A percentile compares a stretch with the other conserved stretches of the same genome.
These are phyloP conservation scores for Picea glauca DNA, from an alignment of 75 land plant species.

Conservation along the genomic window DNA sequence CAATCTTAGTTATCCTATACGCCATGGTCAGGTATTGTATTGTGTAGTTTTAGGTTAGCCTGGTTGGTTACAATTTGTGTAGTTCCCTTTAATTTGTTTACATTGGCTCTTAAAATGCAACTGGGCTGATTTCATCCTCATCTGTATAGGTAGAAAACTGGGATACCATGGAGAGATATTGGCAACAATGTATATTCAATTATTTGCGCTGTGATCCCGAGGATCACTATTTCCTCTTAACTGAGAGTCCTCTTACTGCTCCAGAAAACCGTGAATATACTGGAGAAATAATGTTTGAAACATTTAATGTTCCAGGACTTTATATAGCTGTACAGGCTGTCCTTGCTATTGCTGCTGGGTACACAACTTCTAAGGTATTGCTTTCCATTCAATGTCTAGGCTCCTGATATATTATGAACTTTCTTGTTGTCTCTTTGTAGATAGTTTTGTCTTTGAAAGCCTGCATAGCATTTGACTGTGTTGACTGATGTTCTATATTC, in stretches of 20 bases:
- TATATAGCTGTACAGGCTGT: constrained; percentile 99
- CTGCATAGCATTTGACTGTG: too few relatives aligned
- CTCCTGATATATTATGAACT: too few relatives aligned
- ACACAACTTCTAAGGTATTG: constrained; percentile 92
- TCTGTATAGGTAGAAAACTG: constrained; percentile 79
- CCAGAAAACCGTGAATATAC: constrained; percentile 97
- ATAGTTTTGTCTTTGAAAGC: too few relatives aligned
- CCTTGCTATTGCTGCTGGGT: constrained; percentile 98
- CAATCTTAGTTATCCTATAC: constrained; percentile 89
- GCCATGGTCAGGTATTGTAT: constrained; percentile 72
- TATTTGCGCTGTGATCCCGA: constrained; percentile 98
- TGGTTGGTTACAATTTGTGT: not conserved
- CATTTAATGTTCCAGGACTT: constrained; percentile 97
- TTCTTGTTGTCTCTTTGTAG: too few relatives aligned
- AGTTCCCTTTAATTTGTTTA: not conserved
- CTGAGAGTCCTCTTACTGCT: constrained; percentile 97
- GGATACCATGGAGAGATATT: constrained; percentile 99
- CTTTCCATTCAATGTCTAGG: not conserved
- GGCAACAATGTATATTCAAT: constrained; percentile 99
- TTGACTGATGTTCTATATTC: too few relatives aligned
- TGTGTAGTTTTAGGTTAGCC: constrained; percentile 4
- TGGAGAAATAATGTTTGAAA: constrained; percentile 99
- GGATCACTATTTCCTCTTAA: constrained; percentile 94
- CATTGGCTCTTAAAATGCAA: too few relatives aligned
- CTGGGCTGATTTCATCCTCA: not conserved